Conservation (phyloP, 768 basidiomycete genomes). For the Boletus coccyginus region DNA sequence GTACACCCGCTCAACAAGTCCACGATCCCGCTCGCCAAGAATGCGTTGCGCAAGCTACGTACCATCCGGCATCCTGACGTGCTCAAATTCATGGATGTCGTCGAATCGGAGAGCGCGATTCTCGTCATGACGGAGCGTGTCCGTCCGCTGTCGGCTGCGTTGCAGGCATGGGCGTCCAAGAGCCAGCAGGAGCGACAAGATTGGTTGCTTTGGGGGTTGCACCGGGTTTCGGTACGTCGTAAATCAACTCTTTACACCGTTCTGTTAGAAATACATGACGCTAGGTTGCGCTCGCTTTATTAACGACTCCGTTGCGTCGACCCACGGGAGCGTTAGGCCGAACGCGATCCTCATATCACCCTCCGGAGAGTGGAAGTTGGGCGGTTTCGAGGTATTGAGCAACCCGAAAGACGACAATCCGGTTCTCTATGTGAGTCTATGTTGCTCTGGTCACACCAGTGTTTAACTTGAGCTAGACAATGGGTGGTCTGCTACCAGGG, state of each 20-base stretch:
- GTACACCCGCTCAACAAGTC: conserved; percentile 57
- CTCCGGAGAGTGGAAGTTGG: conserved; percentile 95
- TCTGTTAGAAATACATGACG: background rate
- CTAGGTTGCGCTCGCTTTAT: conserved; percentile 89
- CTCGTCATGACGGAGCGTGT: conserved; percentile 96
- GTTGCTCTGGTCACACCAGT: conserved; percentile 3
- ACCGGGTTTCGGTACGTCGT: conserved; percentile 73
- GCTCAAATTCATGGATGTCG: conserved; percentile 90
- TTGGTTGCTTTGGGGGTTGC: conserved; percentile 92
- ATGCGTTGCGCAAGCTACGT: conserved; percentile 85
- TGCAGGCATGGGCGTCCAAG: conserved; percentile 63
- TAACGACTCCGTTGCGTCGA: conserved; percentile 78
- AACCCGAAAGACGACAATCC: conserved; percentile 76
- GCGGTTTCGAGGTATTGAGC: conserved; percentile 90
- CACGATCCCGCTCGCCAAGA: conserved; percentile 75
- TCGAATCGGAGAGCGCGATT: conserved; percentile 83
- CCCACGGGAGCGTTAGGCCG: conserved; percentile 77
- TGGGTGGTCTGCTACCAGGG: conserved; percentile 63
- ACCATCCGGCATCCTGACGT: conserved; percentile 95
- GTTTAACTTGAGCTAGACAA: conserved; percentile 45
- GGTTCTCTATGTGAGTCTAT: conserved; percentile 69
- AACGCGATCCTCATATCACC: conserved; percentile 86
- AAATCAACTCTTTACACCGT: background rate
- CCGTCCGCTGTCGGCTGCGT: conserved; percentile 60
- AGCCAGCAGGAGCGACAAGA: conserved; percentile 70